phyloP scores from a whole-genome alignment of 2,329 filamentous ascomycete species.

The Cadophora sp. region DNA sequence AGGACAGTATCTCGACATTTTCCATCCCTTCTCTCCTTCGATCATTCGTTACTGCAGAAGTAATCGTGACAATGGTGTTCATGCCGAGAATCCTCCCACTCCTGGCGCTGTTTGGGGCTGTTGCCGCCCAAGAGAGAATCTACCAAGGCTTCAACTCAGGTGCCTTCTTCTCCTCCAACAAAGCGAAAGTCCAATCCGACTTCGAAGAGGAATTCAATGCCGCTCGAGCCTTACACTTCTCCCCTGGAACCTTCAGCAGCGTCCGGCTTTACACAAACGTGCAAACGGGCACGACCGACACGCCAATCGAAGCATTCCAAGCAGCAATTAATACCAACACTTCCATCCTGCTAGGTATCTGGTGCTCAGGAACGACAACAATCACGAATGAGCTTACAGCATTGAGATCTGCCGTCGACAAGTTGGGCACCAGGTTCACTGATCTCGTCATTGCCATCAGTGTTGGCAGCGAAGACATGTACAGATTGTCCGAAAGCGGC shows the following conservation, averaged over 20 bases:
- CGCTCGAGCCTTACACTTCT: neutral
- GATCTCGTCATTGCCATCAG: conserved; percentile 79
- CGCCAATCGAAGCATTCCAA: conserved; percentile 73
- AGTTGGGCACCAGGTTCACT: conserved; percentile 70
- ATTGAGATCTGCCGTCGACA: conserved; percentile 68
- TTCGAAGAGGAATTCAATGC: neutral
- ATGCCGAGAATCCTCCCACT: neutral
- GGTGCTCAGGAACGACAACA: conserved; percentile 57
- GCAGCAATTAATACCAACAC: conserved; percentile 84
- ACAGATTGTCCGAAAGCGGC: conserved; percentile 70
- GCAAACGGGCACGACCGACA: conserved; percentile 21
- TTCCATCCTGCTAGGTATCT: conserved; percentile 80
- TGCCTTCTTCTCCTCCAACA: neutral
- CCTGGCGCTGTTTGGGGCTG: neutral
- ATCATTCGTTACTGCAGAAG: neutral
- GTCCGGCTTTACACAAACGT: conserved; percentile 71
- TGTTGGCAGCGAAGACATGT: conserved; percentile 83
- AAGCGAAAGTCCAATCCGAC: neutral
- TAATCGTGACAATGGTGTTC: neutral
- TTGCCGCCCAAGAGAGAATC: neutral
- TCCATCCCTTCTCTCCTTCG: neutral
- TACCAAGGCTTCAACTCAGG: conserved; percentile 7
- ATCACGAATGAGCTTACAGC: conserved; percentile 78
- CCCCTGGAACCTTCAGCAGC: conserved; percentile 62
- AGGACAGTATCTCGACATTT: neutral